Evolutionary conservation across 352 stramenopile species (phyloP), one percentile per base, ranked within the genome.

Genomic region (Elongisporangium undulatum): DNA sequence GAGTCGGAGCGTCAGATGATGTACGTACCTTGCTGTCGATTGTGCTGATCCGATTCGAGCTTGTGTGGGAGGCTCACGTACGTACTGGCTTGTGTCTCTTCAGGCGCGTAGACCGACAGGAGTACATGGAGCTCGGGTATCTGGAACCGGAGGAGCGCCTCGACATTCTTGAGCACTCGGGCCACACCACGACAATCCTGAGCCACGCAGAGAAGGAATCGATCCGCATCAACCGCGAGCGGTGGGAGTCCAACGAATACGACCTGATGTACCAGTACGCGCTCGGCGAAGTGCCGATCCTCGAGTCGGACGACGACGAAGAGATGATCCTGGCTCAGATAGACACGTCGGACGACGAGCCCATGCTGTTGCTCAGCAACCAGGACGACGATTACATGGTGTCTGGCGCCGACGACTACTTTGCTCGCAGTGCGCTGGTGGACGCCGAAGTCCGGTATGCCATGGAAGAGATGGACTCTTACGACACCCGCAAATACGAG

Each of bases 201-300:
- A 87, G 66, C 41, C 71, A 79, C 61, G 76, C 88, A 23, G 82
- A 91, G 62, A 77, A 78, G 29, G 81, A 91, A 45, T 78, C 71
- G 38, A 66, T 89, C 49, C 83, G 81, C 51, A 82, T 91, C 53
- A 93, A 93, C 61, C 81, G 80, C 49, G 80, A 91, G 69, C 83
- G 83, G 20, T 93, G 79, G 81, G 83, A 93, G 58, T 91, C 83
- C 22, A 93, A 93, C 64, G 83, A 93, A 65, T 93, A 90, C 66
- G 83, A 93, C 59, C 68, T 93, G 61, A 75, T 89, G 68, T 87
- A 91, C 67, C 83, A 93, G 67, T 92, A 81, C 56, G 80, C 79
- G 29, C 70, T 92, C 53, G 82, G 82, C 4, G 79, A 92, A 49
- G 73, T 80, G 23, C 72, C 76, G 0, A 60, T 87, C 26, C 75